Evolutionary conservation across 2,329 filamentous ascomycete species (phyloP).

Genomic region (Hymenoscyphus repandus): DNA sequence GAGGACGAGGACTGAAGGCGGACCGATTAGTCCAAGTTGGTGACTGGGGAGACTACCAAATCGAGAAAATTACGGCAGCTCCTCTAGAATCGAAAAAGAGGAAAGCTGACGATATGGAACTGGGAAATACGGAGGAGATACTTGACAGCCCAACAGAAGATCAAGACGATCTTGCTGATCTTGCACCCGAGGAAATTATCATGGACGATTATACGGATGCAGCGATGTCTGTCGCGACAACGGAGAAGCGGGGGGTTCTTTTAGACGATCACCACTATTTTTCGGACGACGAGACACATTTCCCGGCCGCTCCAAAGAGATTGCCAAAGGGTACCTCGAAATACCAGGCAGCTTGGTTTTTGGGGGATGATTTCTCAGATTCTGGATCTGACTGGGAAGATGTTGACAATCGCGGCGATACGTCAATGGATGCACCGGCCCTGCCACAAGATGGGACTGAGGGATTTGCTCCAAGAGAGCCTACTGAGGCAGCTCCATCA

Average conservation of each 20-base stretch:
- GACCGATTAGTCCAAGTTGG: conserved; percentile 87
- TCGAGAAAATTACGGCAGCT: conserved; percentile 80
- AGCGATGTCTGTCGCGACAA: conserved; percentile 41
- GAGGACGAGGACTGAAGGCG: conserved; percentile 81
- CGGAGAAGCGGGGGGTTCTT: conserved; percentile 76
- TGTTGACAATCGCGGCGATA: conserved; percentile 55
- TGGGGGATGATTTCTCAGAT: conserved; percentile 68
- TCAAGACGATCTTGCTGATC: conserved; percentile 73
- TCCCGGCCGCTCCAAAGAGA: conserved; percentile 59
- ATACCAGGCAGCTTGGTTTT: conserved; percentile 92
- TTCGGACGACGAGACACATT: conserved; percentile 72
- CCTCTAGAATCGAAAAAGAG: conserved; percentile 58
- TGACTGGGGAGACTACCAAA: conserved; percentile 90
- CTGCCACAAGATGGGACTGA: conserved; percentile 81
- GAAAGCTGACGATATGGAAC: conserved; percentile 61
- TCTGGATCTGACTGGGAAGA: conserved; percentile 81
- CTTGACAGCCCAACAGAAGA: conserved; percentile 72
- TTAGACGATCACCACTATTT: conserved; percentile 98
- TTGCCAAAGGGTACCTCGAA: conserved; percentile 87
- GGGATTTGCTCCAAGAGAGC: conserved; percentile 58
- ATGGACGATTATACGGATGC: conserved; percentile 61
- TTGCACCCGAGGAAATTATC: conserved; percentile 79
- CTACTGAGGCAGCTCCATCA: conserved; percentile 74
- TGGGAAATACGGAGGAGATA: conserved; percentile 56
- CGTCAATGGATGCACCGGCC: conserved; percentile 46